phyloP scores from a whole-genome alignment of 1,139 yeast species.

The Taphrina pruni region DNA sequence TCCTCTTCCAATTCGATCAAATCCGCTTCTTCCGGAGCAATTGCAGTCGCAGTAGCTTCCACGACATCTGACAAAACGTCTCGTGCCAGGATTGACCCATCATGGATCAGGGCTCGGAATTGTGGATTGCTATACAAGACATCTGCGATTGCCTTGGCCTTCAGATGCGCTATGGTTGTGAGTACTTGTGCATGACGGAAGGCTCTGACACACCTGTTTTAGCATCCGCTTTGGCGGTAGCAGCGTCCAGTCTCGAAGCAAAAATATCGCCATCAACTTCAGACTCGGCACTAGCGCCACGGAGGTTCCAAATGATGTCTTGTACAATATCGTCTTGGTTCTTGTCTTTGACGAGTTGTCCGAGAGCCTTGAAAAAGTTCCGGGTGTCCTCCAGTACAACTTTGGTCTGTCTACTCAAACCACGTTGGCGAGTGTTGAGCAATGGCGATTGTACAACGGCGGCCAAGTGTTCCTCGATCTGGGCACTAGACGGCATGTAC shows the following conservation, averaged over 20 bases:
- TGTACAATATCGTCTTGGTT: slow-evolving; percentile 34
- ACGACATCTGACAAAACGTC: slow-evolving; percentile 40
- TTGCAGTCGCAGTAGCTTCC: slow-evolving; percentile 37
- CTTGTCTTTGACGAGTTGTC: slow-evolving; percentile 33
- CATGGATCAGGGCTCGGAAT: slow-evolving; percentile 38
- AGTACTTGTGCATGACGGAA: background rate
- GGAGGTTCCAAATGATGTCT: slow-evolving; percentile 35
- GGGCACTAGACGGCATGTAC: slow-evolving; percentile 31
- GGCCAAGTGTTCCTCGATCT: slow-evolving; percentile 32
- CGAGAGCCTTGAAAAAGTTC: slow-evolving; percentile 21
- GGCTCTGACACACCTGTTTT: slow-evolving; percentile 19
- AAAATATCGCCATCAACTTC: slow-evolving; percentile 30
- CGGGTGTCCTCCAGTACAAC: slow-evolving; percentile 32
- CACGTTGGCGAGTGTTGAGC: slow-evolving; percentile 33
- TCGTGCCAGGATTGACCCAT: slow-evolving; percentile 36
- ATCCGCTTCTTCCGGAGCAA: slow-evolving; percentile 35
- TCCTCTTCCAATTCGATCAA: slow-evolving; percentile 36
- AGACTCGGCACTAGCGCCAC: slow-evolving; percentile 23
- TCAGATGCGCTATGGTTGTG: slow-evolving; percentile 20
- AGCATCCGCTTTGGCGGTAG: slow-evolving; percentile 33
- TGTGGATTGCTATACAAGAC: slow-evolving; percentile 40
- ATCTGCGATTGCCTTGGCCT: slow-evolving; percentile 32
- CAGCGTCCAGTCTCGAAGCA: slow-evolving; percentile 28
- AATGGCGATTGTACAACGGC: slow-evolving; percentile 30
- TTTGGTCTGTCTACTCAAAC: slow-evolving; percentile 31